Evolutionary conservation across 108 stramenopile species (phyloP), one percentile per base, ranked within the genome.

Genomic region (Heterococcus sp.): DNA sequence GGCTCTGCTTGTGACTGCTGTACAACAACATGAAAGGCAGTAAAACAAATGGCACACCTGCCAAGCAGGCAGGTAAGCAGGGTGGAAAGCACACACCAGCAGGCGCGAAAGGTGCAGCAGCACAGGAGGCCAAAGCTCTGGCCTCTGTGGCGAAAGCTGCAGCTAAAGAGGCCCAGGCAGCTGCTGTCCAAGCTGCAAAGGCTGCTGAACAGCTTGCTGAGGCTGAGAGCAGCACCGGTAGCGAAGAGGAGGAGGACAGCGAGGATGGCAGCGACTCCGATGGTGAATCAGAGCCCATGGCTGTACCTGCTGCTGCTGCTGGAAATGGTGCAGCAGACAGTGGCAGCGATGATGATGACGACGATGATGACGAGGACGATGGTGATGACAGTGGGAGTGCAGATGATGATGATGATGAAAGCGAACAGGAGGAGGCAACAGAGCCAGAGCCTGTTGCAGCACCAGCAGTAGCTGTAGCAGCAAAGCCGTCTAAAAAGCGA

Each of bases 341-440:
- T 35, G 37, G 65, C 33, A 65, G 67, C 26, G 31, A 32, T 14
- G 78, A 82, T 21, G 71, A 83, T 27, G 85, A 87, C 37, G 36
- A 46, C 36, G 37, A 86, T 34, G 83, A 84, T n/a, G 75, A 72
- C 21, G 82, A 66, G 28, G 4, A 73, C 37, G 72, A 70, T 4
- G 37, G 30, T 3, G 66, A 28, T 30, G 34, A 68, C 78, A 72
- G 38, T 35, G n/a, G 27, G 35, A 32, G 8, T 2, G 1, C 37
- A 1, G 68, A 1, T 14, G 78, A 82, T 21, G 71, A 83, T 27
- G 85, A 87, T 37, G 36, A 46, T 34, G 37, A 86, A 34, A 76
- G 78, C 27, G 75, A 72, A 31, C 74, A 66, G 28, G 4, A 73
- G 38, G 72, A 70, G 5, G 37, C 29, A 2, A 37, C 33, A 28